phyloP scores from a whole-genome alignment of 2,329 filamentous ascomycete species.

The Ceratocystis cubensis region DNA sequence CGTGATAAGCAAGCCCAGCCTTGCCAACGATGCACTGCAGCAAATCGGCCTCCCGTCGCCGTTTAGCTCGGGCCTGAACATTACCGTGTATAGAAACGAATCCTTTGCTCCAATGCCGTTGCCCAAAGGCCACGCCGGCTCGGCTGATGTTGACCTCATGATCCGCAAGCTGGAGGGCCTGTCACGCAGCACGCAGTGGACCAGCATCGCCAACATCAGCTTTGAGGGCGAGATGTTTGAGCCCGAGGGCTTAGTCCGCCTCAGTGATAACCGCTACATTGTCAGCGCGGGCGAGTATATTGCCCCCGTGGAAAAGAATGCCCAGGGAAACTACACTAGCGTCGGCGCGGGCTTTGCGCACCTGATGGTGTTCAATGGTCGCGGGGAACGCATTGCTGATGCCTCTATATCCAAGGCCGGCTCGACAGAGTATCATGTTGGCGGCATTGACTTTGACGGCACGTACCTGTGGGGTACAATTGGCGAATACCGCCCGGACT shows the following conservation, averaged over 20 bases:
- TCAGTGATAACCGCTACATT: slow-evolving; percentile 34
- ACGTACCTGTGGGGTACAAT: slow-evolving; percentile 36
- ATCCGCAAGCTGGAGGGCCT: slow-evolving; percentile 29
- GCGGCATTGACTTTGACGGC: slow-evolving; percentile 39
- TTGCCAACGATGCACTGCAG: slow-evolving; percentile 8
- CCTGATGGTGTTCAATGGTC: slow-evolving; percentile 34
- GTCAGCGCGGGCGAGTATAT: slow-evolving; percentile 36
- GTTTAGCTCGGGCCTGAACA: slow-evolving; percentile 25
- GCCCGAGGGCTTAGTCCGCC: slow-evolving; percentile 37
- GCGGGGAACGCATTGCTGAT: slow-evolving; percentile 34
- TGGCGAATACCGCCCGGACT: slow-evolving; percentile 37
- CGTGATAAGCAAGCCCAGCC: slow-evolving; percentile 12
- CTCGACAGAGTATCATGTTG: slow-evolving; percentile 34
- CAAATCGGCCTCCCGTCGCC: slow-evolving; percentile 12
- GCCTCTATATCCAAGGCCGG: slow-evolving; percentile 32
- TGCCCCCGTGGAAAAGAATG: slow-evolving; percentile 29
- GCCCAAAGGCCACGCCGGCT: slow-evolving; percentile 27
- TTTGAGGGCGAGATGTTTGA: slow-evolving; percentile 37
- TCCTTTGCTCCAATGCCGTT: slow-evolving; percentile 29
- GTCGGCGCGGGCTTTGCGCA: slow-evolving; percentile 35
- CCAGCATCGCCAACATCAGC: slow-evolving; percentile 31
- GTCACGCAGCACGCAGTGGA: slow-evolving; percentile 33
- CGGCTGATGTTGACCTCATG: slow-evolving; percentile 29
- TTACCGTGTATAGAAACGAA: slow-evolving; percentile 27
- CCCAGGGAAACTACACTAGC: slow-evolving; percentile 40